These are phyloP conservation scores for Talaromyces sp. DNA, from an alignment of 2,329 filamentous ascomycete genomes.

Conservation along the genomic window DNA sequence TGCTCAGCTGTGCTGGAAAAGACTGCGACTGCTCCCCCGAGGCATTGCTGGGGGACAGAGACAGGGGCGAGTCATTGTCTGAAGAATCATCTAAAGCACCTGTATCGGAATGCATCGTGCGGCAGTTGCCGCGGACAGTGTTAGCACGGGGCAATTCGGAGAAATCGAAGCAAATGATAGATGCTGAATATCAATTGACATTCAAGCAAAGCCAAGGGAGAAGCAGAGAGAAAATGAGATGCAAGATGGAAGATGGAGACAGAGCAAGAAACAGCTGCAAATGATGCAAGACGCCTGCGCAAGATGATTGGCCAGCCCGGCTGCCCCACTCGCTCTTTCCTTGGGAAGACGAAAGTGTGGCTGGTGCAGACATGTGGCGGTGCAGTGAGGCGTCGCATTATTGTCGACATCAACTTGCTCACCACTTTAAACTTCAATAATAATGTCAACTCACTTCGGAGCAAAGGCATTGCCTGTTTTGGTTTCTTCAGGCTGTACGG, in stretches of 20 bases:
- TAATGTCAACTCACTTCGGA: neutral
- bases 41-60: conserved; percentile 26
- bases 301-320: neutral
- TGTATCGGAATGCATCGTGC: conserved; percentile 26
- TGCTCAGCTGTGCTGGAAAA: conserved; percentile 11
- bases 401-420: neutral
- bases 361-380: neutral
- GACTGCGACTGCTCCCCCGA: neutral
- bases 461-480: neutral
- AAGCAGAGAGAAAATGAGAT: neutral
- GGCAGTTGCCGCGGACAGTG: neutral
- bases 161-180: neutral
- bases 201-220: neutral
- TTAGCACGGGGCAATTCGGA: neutral
- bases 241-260: neutral
- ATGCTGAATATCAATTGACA: neutral
- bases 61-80: conserved; percentile 31
- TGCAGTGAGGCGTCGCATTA: neutral
- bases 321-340: neutral
- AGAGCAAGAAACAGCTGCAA: neutral
- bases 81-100: conserved; percentile 30
- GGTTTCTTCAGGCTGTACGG: neutral
- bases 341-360: neutral
- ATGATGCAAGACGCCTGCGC: neutral
- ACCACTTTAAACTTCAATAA: neutral